Evolutionary conservation across 441 rosid genomes (phyloP), one percentile per base, ranked within the genome.

Genomic region (Macaranga tanarius): DNA sequence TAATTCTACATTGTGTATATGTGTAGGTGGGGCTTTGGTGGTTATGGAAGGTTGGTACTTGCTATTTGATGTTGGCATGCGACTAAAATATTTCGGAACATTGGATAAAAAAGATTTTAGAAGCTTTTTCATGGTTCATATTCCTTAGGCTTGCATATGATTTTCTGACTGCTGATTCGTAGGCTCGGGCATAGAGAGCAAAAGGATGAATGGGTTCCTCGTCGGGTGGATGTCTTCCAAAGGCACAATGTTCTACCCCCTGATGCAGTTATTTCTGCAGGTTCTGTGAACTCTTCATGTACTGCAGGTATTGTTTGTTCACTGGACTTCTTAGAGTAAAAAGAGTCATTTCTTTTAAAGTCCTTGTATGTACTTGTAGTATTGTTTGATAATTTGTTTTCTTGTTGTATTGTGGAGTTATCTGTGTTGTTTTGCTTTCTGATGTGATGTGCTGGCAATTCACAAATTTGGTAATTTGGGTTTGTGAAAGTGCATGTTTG

Each of bases 101-200:
- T 45, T n/a, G 57, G 17, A 68, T 56, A 26, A n/a, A 55, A 4
- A 44, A 64, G 61, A 2, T 55, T 19, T 19, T 73, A 22, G 15
- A 25, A 71, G 65, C 40, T 25, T 72, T 47, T 52, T 23, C 34
- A 23, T 26, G 17, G 55, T 57, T 23, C 44, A 51, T 57, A 28
- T 44, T 26, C 11, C 40, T 68, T 26, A 7, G 68, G 57, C 25
- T n/a, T 48, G 25, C 63, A 44, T 73, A 62, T 77, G 59, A 83
- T 67, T 79, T 65, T 45, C 67, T 57, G 34, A 59, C 13, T 58
- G 51, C 71, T 73, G 65, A 75, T 54, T 42, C 76, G 20, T 81
- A 95, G 98, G 88, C 99, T 95, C 77, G 99, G 99, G 47, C 98
- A 93, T 74, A 89, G 92, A 80, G 99, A 95, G 85, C 99, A 95